A percentile compares a stretch with the other conserved stretches of the same genome.
Conservation (phyloP, 2,329 filamentous ascomycete species). For the Cordyceps pruinosa region DNA sequence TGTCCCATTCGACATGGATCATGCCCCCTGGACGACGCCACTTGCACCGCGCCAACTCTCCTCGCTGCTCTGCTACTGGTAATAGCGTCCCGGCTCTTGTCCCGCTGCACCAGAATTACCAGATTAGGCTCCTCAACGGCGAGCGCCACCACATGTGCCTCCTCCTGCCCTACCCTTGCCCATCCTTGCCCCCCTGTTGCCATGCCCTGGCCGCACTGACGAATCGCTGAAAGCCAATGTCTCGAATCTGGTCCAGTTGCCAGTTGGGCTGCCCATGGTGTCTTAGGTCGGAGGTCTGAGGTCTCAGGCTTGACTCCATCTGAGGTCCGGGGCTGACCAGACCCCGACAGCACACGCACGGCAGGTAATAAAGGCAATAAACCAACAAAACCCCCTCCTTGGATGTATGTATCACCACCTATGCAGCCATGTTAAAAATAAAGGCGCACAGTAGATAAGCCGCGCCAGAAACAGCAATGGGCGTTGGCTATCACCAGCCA, state of each 20-base stretch:
- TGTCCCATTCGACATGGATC: not conserved
- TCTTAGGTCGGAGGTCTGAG: too few relatives aligned
- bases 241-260: conserved; percentile 1
- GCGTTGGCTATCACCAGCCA: not conserved
- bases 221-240: conserved; percentile 4
- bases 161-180: conserved; percentile 2
- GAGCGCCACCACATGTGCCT: conserved; percentile 11
- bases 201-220: not conserved
- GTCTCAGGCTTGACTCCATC: too few relatives aligned
- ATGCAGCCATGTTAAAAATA: not conserved
- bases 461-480: not conserved
- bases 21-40: not conserved
- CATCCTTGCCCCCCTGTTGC: not conserved
- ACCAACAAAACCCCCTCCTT: not conserved
- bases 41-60: not conserved
- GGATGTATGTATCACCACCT: too few relatives aligned
- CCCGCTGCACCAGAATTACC: conserved; percentile 9
- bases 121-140: conserved; percentile 9
- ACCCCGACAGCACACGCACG: not conserved
- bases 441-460: not conserved
- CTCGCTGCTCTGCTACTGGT: not conserved
- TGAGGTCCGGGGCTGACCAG: not conserved
- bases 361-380: not conserved
- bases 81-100: not conserved
- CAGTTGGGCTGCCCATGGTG: not conserved